Conservation (phyloP, 345 rosid species). For the Eucalyptus cladocalyx region DNA sequence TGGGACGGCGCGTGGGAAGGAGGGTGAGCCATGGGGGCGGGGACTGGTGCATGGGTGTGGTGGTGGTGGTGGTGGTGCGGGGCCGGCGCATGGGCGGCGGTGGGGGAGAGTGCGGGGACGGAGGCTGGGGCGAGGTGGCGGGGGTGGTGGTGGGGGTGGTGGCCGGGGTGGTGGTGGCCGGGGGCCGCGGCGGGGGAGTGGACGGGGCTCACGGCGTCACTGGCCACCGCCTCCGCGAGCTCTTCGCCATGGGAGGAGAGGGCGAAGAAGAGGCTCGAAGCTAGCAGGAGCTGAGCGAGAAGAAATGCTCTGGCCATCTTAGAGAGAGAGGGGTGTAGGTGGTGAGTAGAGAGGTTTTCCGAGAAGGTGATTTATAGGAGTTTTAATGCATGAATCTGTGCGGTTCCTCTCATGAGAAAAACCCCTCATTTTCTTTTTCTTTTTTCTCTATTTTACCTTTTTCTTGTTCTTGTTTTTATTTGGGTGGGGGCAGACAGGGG, state of each 20-base stretch:
- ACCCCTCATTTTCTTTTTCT: not conserved
- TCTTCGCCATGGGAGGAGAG: not conserved
- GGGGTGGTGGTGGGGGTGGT: slow-evolving; percentile 1
- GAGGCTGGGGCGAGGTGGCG: slow-evolving; percentile 7
- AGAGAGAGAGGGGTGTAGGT: not conserved
- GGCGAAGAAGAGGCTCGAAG: slow-evolving; percentile 20
- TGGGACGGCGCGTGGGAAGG: slow-evolving; percentile 11
- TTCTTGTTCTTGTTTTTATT: not conserved
- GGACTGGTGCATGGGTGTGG: not conserved
- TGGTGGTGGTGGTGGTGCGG: not conserved
- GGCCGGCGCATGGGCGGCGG: not conserved
- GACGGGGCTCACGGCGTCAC: not conserved
- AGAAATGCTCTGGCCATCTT: slow-evolving; percentile 11
- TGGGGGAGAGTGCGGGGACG: slow-evolving; percentile 11
- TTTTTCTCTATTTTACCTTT: not conserved
- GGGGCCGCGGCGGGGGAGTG: slow-evolving; percentile 4
- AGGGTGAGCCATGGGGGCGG: slow-evolving; percentile 8
- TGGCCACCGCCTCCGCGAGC: not conserved
- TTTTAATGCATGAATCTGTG: not conserved
- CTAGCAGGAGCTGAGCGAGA: slow-evolving; percentile 5
- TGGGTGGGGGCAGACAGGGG: not conserved
- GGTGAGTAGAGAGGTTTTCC: not conserved
- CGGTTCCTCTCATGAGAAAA: not conserved
- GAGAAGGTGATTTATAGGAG: slow-evolving; percentile 13
- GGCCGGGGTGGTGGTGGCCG: not conserved